Conservation (phyloP, 306 rosid genomes). For the Cicer yamashitae region DNA sequence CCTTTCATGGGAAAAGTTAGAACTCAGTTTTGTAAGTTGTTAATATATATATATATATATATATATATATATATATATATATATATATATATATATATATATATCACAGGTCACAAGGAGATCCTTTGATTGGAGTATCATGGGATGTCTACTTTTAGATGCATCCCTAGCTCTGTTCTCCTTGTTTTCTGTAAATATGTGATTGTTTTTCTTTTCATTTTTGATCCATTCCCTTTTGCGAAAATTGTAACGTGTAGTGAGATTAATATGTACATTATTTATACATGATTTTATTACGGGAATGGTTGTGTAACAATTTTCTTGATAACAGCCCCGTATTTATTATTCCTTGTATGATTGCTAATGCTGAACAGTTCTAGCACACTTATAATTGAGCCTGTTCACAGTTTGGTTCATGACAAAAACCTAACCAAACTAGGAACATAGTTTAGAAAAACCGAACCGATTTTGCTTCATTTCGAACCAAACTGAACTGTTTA, state of each 20-base stretch:
- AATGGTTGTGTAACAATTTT: conserved; percentile 38
- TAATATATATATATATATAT: conserved; percentile 43
- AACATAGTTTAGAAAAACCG: no score
- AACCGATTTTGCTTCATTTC: no score
- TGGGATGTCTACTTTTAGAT: conserved; percentile 75
- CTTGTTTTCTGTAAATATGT: conserved; percentile 62
- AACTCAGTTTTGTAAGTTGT: conserved; percentile 50
- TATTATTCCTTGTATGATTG: conserved; percentile 2
- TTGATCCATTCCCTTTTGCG: conserved; percentile 42
- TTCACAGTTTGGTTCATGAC: no score
- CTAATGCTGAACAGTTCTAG: background rate
- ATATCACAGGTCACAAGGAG: conserved; percentile 44
- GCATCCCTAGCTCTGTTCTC: conserved; percentile 52
- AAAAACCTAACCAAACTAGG: no score
- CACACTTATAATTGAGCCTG: background rate
- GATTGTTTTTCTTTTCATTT: background rate
- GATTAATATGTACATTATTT: conserved; percentile 41
- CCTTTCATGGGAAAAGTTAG: conserved; percentile 49
- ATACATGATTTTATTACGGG: conserved; percentile 30
- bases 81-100: conserved; percentile 47
- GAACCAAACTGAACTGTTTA: no score
- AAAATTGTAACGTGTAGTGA: conserved; percentile 64
- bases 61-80: conserved; percentile 39
- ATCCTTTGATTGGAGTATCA: conserved; percentile 45
- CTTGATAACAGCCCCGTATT: conserved; percentile 18